A percentile compares a stretch with the other conserved stretches of the same genome.
These are phyloP conservation scores for Lachnellula arida DNA, from an alignment of 2,329 filamentous ascomycete species.

Conservation along the genomic window DNA sequence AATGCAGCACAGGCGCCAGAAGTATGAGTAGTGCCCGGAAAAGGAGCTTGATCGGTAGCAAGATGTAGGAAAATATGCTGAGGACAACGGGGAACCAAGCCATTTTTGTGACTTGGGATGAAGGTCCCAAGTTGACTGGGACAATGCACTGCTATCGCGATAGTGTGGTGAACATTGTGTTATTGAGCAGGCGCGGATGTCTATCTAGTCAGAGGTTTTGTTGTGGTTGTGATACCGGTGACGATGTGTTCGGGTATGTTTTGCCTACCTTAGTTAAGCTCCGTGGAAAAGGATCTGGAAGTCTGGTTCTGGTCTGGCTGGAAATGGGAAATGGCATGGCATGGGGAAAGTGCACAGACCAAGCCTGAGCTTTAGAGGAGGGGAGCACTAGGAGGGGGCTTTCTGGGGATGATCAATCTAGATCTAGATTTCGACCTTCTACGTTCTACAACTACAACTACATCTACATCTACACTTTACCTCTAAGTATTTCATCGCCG, in stretches of 20 bases:
- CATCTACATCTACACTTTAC: no score
- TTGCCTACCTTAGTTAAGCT: no score
- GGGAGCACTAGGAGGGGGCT: no score
- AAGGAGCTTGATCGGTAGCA: constrained; percentile 20
- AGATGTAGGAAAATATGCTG: constrained; percentile 21
- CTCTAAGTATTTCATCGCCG: no score
- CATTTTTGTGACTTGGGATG: constrained; percentile 10
- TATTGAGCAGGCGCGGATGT: background rate
- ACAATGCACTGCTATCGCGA: background rate
- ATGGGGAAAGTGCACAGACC: no score
- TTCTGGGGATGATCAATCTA: no score
- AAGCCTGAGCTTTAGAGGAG: no score
- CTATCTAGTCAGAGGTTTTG: background rate
- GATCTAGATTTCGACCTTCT: no score
- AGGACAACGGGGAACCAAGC: constrained; percentile 17
- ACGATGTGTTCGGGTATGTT: background rate
- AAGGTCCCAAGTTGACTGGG: background rate
- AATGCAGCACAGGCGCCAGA: constrained; percentile 25
- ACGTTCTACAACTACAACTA: no score
- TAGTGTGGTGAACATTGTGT: background rate
- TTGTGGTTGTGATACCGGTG: background rate
- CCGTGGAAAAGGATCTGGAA: no score
- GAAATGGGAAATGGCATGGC: no score
- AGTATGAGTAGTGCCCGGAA: constrained; percentile 15
- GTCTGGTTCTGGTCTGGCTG: no score